phyloP scores from a whole-genome alignment of 208 protist genomes.

The Trypanosoma cruzi region DNA sequence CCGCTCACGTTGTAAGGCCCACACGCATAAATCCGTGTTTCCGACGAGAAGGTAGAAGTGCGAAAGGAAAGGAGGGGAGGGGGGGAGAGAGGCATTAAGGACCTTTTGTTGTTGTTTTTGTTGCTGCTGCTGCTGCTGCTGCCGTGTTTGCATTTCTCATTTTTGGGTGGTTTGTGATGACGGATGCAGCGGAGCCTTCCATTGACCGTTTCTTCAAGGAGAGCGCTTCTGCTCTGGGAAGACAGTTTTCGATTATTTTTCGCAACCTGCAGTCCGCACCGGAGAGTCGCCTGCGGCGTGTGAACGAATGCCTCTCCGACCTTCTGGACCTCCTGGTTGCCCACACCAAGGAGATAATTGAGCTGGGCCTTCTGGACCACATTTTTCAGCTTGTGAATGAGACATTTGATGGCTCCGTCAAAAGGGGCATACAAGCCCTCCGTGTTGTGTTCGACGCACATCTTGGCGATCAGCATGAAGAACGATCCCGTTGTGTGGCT shows the following conservation, averaged over 20 bases:
- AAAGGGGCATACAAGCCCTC: slow-evolving; percentile 72
- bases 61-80: not conserved
- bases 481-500: slow-evolving; percentile 60
- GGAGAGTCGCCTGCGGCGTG: slow-evolving; percentile 46
- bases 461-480: slow-evolving; percentile 81
- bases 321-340: slow-evolving; percentile 75
- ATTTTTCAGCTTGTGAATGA: slow-evolving; percentile 66
- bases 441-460: slow-evolving; percentile 80
- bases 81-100: not conserved
- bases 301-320: slow-evolving; percentile 74
- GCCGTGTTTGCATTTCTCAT: not conserved
- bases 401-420: slow-evolving; percentile 58
- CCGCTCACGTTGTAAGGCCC: not conserved
- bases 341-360: slow-evolving; percentile 60
- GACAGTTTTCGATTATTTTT: slow-evolving; percentile 78
- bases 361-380: slow-evolving; percentile 53
- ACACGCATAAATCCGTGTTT: not conserved
- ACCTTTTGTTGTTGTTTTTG: slow-evolving; percentile 8
- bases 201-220: slow-evolving; percentile 35
- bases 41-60: not conserved
- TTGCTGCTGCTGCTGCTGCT: slow-evolving; percentile 19
- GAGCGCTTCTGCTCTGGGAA: slow-evolving; percentile 56
- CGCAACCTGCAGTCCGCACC: slow-evolving; percentile 67
- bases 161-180: slow-evolving; percentile 6
- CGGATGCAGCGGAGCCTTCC: slow-evolving; percentile 8